Base-by-base conservation (phyloP, 768 basidiomycete genomes). In the Vishniacozyma victoriae region DNA sequence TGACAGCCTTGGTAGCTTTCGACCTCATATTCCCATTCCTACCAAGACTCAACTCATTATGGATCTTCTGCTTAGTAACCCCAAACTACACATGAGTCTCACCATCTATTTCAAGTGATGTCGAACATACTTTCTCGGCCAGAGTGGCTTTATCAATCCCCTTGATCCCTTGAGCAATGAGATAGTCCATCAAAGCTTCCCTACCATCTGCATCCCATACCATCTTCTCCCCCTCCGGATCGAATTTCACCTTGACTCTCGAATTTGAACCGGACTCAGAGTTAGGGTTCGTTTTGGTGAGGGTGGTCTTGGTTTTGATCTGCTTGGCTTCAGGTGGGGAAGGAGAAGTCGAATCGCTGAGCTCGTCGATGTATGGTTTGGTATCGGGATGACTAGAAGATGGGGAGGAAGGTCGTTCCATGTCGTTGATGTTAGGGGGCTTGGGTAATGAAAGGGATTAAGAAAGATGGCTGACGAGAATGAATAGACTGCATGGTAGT, bases 1-100 rank as follows among this genome's bases (percentile, higher is more conserved):
- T n/a, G n/a, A n/a, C 46, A n/a, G 40, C 46, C 42, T 56, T 56
- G 46, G 33, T 36, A 44, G 50, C 50, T 35, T 56, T 56, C 27
- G 51, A 49, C 35, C 50, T 37, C 12, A 51, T 24, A 36, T 56
- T 56, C 2, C 54, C 54, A 26, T 44, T 48, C 23, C 44, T 56
- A 4, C 45, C 54, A n/a, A 41, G 27, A 24, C 44, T 42, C 12
- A 44, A 42, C 11, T 47, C 53, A 40, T 56, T 56, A 1, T 18
- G 27, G 18, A 56, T 31, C 41, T 56, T 49, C 31, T 52, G 4
- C 24, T 43, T 46, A 18, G 42, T 51, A 5, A 56, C 13, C 25
- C 42, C 54, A 24, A 51, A 52, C 54, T 56, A 24, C n/a, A 41
- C 29, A n/a, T 9, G 9, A 9, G 29, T 9, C 29, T n/a, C 9